Evolutionary conservation across 345 rosid genomes (phyloP).

Genomic region (Raphanus raphanistrum): DNA sequence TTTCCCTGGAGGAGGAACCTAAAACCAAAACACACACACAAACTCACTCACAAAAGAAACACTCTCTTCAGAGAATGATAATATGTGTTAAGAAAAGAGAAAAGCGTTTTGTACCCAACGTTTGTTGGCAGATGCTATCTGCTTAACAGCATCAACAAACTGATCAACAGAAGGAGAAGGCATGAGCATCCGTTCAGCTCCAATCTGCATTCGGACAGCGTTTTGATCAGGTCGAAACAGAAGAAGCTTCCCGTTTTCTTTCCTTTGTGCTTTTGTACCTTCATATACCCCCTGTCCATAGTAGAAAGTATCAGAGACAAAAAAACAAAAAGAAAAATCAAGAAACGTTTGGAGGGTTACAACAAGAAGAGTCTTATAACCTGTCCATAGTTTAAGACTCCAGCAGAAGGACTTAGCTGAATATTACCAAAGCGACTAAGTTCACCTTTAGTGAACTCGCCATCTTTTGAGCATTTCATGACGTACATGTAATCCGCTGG

Average conservation of each 20-base stretch:
- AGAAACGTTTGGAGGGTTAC: background rate
- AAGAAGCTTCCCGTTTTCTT: slow-evolving; percentile 60
- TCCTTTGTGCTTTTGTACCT: slow-evolving; percentile 80
- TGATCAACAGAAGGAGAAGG: slow-evolving; percentile 53
- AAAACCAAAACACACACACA: slow-evolving; percentile 8
- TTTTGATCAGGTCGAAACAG: slow-evolving; percentile 76
- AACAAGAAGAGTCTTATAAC: slow-evolving; percentile 23
- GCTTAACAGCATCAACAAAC: slow-evolving; percentile 57
- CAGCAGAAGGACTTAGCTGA: slow-evolving; percentile 54
- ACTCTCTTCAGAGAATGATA: background rate
- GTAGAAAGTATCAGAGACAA: background rate
- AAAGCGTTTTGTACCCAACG: slow-evolving; percentile 65
- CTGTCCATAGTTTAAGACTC: slow-evolving; percentile 64
- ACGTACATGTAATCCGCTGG: slow-evolving; percentile 79
- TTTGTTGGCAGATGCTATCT: slow-evolving; percentile 53
- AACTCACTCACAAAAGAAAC: slow-evolving; percentile 14
- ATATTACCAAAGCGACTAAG: slow-evolving; percentile 46
- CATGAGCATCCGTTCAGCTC: slow-evolving; percentile 65
- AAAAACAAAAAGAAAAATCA: background rate
- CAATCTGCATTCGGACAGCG: slow-evolving; percentile 55
- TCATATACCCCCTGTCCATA: slow-evolving; percentile 67
- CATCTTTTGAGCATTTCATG: slow-evolving; percentile 55
- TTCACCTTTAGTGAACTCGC: slow-evolving; percentile 36
- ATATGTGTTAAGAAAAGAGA: background rate
- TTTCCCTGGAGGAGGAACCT: slow-evolving; percentile 59